Base-by-base conservation (phyloP, 1,139 yeast genomes). In the Debaryomyces coudertii region DNA sequence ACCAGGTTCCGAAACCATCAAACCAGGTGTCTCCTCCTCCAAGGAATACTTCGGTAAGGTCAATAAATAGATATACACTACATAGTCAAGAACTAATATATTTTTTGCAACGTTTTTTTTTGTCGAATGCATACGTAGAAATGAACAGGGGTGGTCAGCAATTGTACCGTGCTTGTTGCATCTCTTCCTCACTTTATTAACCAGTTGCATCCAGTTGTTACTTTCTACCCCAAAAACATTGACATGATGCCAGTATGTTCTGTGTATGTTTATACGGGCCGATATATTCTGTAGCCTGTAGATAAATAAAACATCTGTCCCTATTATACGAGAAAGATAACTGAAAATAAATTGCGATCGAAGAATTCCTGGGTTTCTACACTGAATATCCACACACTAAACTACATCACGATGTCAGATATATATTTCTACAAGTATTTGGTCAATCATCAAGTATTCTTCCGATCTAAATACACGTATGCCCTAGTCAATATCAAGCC, bases 1-100 rank as follows among this genome's bases (percentile, higher is more conserved):
- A 62, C 92, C 95, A 76, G 98, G 98, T 78, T 72, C 90, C 53
- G 96, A 88, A 66, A 88, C 97, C 76, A 92, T 92, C 79, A 86
- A 87, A 76, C 93, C 96, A 65, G 87, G 80, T 62, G 93, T 90
- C 61, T 79, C 73, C 47, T 83, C 79, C 62, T 87, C 97, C 61
- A 87, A 87, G 80, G 88, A 83, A 67, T 88, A 87, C 87, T 88
- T 88, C 69, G 66, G 68, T 58, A 78, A 80, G 73, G 83, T 77
- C 55, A 79, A 80, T 75, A 41, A 47, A 45, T 49, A 47, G 34
- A 43, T 29, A 35, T 35, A 35, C 29, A 20, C 18, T 35, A 33
- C 28, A 25, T n/a, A 11, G 12, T n/a, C 11, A 12, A 11, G 7
- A 8, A 4, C 20, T 20, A 33, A 33, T 33, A 33, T 33, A 33